Conservation (phyloP, 345 rosid genomes). For the Geranium brycei region DNA sequence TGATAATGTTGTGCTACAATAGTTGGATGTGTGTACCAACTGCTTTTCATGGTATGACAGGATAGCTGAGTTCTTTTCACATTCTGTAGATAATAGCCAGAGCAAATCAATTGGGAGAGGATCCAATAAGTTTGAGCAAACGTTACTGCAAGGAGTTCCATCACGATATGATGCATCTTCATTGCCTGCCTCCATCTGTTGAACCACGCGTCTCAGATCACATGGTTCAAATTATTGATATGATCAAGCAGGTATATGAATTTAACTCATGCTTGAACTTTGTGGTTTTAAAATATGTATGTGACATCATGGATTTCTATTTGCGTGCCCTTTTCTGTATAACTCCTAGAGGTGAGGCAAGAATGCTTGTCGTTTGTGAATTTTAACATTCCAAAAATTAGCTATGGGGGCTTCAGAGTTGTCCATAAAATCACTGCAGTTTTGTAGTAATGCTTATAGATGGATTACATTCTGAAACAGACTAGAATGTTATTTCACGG, state of each 20-base stretch:
- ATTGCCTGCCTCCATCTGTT: conserved; percentile 67
- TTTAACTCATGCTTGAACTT: not conserved
- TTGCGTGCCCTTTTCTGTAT: not conserved
- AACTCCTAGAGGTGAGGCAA: not conserved
- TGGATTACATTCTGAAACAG: not conserved
- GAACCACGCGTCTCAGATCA: conserved; percentile 92
- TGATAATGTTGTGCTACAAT: not conserved
- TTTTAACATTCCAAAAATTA: not conserved
- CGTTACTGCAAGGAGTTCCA: conserved; percentile 74
- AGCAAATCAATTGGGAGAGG: conserved; percentile 81
- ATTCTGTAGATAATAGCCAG: conserved; percentile 71
- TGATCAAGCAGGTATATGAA: conserved; percentile 64
- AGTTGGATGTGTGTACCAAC: conserved; percentile 23
- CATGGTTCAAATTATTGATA: conserved; percentile 70
- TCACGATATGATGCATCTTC: conserved; percentile 62
- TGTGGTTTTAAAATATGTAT: not conserved
- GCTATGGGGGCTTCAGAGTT: not conserved
- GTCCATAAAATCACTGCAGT: not conserved
- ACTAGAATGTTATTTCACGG: not conserved
- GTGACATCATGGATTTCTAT: not conserved
- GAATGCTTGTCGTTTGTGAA: not conserved
- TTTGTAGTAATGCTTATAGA: not conserved
- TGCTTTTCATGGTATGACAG: conserved; percentile 28
- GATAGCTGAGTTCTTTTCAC: conserved; percentile 38
- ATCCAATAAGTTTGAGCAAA: conserved; percentile 75